Evolutionary conservation across 129 eudicot genomes (phyloP), one percentile per base, ranked within the genome.

Genomic region (Tagetes erecta): DNA sequence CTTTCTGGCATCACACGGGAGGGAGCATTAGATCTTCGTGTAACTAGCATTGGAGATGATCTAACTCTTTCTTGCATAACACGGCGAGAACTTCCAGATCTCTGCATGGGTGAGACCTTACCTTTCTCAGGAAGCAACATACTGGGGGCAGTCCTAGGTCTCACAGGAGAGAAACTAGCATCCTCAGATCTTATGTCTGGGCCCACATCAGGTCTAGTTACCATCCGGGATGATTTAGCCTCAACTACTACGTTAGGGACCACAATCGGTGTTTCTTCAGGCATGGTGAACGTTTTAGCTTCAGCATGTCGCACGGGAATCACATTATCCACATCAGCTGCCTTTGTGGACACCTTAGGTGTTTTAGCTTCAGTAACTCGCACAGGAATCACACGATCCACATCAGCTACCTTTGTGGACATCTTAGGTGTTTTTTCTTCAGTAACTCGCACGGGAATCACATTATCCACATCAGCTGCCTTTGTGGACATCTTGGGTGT

Each of bases 61-160:
- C 74, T 64, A 53, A 64, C 73, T 72, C 57, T 79, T 45, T 79
- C 83, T 13, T 77, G 63, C 5, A 44, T 27, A 44, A 79, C 33
- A 64, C 78, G 73, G 1, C 83, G 68, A 33, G 83, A 64, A 56
- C 30, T 72, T 8, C n/a, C 78, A 12, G 83, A 72, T 72, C 83
- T 79, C 38, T 67, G 69, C 50, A 72, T 27, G 5, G 83, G 83
- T 66, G 83, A 79, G 42, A 67, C 85, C 64, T 76, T 81, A 13
- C 81, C 80, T 49, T 81, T 81, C 30, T 75, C 85, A 56, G 81
- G 67, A 62, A 35, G 81, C 71, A 64, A n/a, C 64, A 76, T 73
- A 56, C 85, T 67, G 56, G 80, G 85, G 30, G 78, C 81, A 27
- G 81, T 76, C 52, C 68, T 77, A 5, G 78, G 85, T 71, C 81